Percentiles rank a stretch among this genome's conserved stretches.
These are phyloP conservation scores for Andrographis paniculata DNA, from an alignment of 305 asterid species.

Conservation along the genomic window DNA sequence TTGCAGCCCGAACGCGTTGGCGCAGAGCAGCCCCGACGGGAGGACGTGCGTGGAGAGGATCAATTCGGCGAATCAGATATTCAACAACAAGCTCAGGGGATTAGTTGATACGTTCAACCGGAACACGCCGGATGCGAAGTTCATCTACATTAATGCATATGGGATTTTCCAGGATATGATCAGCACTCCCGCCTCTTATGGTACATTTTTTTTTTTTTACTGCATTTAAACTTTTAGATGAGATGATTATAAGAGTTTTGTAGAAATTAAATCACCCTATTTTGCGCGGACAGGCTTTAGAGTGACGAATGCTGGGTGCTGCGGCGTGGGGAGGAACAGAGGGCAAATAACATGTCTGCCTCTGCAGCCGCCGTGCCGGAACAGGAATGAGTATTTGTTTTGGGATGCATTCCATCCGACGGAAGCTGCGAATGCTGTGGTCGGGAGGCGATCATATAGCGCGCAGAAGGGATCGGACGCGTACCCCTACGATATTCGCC, in stretches of 20 bases:
- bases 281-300: not conserved
- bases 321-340: constrained; percentile 76
- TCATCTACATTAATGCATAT: constrained; percentile 51
- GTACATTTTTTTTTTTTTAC: constrained; percentile 19
- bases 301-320: constrained; percentile 44
- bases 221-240: too few relatives aligned
- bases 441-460: constrained; percentile 22
- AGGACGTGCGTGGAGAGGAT: constrained; percentile 50
- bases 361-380: constrained; percentile 43
- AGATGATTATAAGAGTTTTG: not conserved
- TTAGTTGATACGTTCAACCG: constrained; percentile 44
- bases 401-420: constrained; percentile 42
- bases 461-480: constrained; percentile 24
- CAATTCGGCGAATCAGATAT: constrained; percentile 43
- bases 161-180: constrained; percentile 66
- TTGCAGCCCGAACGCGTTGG: constrained; percentile 73
- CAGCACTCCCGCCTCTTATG: constrained; percentile 40
- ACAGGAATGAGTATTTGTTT: constrained; percentile 25
- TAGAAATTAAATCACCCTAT: not conserved
- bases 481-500: constrained; percentile 32
- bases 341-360: constrained; percentile 83
- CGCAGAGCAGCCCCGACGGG: constrained; percentile 69
- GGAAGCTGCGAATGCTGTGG: constrained; percentile 13
- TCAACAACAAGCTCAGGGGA: constrained; percentile 47
- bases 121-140: constrained; percentile 39